phyloP scores from a whole-genome alignment of 768 basidiomycete genomes.

The Mycena floridula region DNA sequence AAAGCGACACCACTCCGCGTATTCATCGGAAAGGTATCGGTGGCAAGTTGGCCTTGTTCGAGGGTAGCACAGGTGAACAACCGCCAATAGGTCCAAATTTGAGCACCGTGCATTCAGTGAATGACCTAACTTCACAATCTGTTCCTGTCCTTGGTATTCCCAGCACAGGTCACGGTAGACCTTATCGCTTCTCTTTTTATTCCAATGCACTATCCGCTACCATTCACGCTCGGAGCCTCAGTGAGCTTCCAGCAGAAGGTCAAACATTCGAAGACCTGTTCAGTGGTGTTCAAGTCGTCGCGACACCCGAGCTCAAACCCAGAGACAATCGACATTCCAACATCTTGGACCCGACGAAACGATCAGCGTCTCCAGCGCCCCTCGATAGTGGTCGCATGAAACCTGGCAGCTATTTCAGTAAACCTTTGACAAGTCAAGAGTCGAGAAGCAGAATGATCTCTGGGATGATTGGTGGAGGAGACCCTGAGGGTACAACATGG shows the following conservation, averaged over 20 bases:
- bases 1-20: conserved; percentile 68
- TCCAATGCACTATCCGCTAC: conserved; percentile 89
- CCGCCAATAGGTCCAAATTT: conserved; percentile 42
- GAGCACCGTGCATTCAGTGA: conserved; percentile 13
- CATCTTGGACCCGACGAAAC: not conserved
- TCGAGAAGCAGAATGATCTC: conserved; percentile 2
- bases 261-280: conserved; percentile 94
- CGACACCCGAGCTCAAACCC: not conserved
- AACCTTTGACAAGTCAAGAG: not conserved
- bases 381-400: too few relatives aligned
- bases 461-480: conserved; percentile 20
- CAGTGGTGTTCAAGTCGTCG: conserved; percentile 34
- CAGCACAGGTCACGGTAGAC: conserved; percentile 69
- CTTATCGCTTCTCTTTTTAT: conserved; percentile 98
- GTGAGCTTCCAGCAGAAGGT: conserved; percentile 90
- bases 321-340: too few relatives aligned
- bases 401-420: not conserved
- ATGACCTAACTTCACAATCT: not conserved
- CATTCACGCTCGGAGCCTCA: conserved; percentile 89
- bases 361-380: not conserved
- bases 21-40: conserved; percentile 50
- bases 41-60: conserved; percentile 91
- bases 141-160: conserved; percentile 25
- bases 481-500: conserved; percentile 82
- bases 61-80: conserved; percentile 45